Percentiles rank a stretch among this genome's conserved stretches.
phyloP scores from a whole-genome alignment of 2,329 filamentous ascomycete genomes.

The Monilinia fructicola region DNA sequence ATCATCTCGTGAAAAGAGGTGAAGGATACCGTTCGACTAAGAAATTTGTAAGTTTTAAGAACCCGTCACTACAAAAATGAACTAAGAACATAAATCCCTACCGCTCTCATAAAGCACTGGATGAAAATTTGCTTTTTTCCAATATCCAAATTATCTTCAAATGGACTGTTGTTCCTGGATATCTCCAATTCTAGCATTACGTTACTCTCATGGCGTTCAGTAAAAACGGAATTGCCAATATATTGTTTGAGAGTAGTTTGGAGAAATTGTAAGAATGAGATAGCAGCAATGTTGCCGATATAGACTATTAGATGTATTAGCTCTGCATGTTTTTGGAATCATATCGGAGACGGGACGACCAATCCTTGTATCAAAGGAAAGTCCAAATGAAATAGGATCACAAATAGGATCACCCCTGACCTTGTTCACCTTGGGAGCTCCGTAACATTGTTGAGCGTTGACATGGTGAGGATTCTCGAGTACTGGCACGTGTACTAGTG shows the following conservation, averaged over 20 bases:
- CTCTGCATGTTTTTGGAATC: slow-evolving; percentile 1
- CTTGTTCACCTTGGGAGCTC: slow-evolving; percentile 18
- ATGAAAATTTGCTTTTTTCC: slow-evolving; percentile 8
- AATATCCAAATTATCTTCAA: slow-evolving; percentile 10
- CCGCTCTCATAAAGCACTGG: slow-evolving; percentile 11
- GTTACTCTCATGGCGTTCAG: slow-evolving; percentile 20
- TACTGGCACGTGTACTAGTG: neutral
- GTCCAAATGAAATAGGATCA: neutral
- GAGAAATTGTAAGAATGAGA: slow-evolving; percentile 27
- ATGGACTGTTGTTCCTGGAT: slow-evolving; percentile 15
- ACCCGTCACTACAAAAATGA: neutral
- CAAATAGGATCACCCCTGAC: neutral
- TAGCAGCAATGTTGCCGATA: slow-evolving; percentile 26
- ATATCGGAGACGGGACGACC: neutral
- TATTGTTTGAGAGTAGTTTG: slow-evolving; percentile 25
- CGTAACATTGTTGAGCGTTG: slow-evolving; percentile 6
- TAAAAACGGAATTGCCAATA: slow-evolving; percentile 26
- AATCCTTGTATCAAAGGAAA: neutral
- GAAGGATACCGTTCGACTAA: slow-evolving; percentile 17
- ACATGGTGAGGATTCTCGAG: slow-evolving; percentile 11
- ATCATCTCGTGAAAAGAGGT: slow-evolving; percentile 9
- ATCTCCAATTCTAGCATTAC: slow-evolving; percentile 15
- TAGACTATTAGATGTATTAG: slow-evolving; percentile 25
- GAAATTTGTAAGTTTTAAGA: neutral
- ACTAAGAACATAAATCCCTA: neutral